These are phyloP conservation scores for Russula lepida DNA, from an alignment of 768 basidiomycete species.

Conservation along the genomic window DNA sequence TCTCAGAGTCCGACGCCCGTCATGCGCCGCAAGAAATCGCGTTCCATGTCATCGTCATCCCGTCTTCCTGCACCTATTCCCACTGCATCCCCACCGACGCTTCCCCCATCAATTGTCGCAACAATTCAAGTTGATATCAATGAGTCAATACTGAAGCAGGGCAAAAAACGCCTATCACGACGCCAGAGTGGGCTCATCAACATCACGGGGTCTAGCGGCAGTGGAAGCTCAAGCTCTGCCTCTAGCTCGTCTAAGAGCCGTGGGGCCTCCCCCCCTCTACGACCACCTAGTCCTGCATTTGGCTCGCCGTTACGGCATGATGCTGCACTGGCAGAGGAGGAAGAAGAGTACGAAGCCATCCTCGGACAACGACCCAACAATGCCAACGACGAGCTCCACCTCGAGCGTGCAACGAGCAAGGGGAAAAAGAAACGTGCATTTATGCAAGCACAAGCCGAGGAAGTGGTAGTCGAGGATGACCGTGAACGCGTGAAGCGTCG, in stretches of 20 bases:
- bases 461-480: slow-evolving; percentile 26
- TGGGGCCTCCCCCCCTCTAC: slow-evolving; percentile 37
- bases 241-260: slow-evolving; percentile 24
- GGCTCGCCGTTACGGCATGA: slow-evolving; percentile 51
- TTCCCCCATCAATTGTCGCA: slow-evolving; percentile 19
- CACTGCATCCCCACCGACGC: slow-evolving; percentile 27
- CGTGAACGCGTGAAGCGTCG: slow-evolving; percentile 25
- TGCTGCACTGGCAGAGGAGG: slow-evolving; percentile 47
- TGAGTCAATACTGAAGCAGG: slow-evolving; percentile 27
- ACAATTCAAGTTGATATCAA: slow-evolving; percentile 26
- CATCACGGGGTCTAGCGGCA: slow-evolving; percentile 6
- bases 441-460: slow-evolving; percentile 30
- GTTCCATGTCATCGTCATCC: slow-evolving; percentile 29
- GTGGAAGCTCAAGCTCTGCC: slow-evolving; percentile 27
- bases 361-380: slow-evolving; percentile 29
- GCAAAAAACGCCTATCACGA: slow-evolving; percentile 31
- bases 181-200: slow-evolving; percentile 49
- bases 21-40: slow-evolving; percentile 41
- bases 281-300: slow-evolving; percentile 60
- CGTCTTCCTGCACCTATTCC: slow-evolving; percentile 42
- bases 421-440: slow-evolving; percentile 42
- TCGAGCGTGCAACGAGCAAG: slow-evolving; percentile 35
- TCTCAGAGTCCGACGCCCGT: slow-evolving; percentile 32
- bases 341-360: slow-evolving; percentile 39
- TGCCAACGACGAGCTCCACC: slow-evolving; percentile 31